Evolutionary conservation across 225 moss, liverwort and hornwort species (phyloP).

Genomic region (Physcomitrium patens): DNA sequence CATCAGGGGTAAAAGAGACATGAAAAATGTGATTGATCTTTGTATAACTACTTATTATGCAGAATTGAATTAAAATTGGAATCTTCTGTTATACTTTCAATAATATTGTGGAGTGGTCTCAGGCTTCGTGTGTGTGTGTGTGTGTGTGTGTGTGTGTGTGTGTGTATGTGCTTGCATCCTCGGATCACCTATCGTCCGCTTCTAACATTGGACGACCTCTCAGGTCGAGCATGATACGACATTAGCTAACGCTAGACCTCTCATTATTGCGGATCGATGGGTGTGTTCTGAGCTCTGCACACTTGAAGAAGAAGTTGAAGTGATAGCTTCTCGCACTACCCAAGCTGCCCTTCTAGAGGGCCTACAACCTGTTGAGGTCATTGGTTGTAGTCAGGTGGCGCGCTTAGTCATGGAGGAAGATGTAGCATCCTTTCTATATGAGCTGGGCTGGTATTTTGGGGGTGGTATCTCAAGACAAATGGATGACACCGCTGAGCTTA

Average conservation of each 20-base stretch:
- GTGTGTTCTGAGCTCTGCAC: conserved; percentile 63
- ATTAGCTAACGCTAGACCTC: conserved; percentile 54
- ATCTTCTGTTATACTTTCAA: not conserved
- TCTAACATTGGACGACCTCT: not conserved
- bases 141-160: not conserved
- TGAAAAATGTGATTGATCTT: not conserved
- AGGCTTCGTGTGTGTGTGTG: not conserved
- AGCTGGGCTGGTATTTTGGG: conserved; percentile 72
- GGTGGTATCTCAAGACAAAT: conserved; percentile 29
- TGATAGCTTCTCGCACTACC: conserved; percentile 26
- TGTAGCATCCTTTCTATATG: conserved; percentile 50
- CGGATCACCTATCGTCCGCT: not conserved
- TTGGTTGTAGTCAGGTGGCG: conserved; percentile 37
- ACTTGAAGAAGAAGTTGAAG: conserved; percentile 55
- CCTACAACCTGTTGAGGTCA: conserved; percentile 31
- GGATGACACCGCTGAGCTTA: conserved; percentile 2
- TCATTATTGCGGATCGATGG: conserved; percentile 63
- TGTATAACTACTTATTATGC: not conserved
- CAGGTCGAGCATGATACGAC: conserved; percentile 55
- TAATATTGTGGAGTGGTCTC: not conserved
- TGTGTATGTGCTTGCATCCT: not conserved
- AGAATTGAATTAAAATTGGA: too few species aligned
- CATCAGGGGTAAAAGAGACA: not conserved
- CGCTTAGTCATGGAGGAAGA: conserved; percentile 40
- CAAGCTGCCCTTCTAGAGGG: conserved; percentile 24